These are phyloP conservation scores for Byssothecium circinans DNA, from an alignment of 2,329 filamentous ascomycete species.

Conservation along the genomic window DNA sequence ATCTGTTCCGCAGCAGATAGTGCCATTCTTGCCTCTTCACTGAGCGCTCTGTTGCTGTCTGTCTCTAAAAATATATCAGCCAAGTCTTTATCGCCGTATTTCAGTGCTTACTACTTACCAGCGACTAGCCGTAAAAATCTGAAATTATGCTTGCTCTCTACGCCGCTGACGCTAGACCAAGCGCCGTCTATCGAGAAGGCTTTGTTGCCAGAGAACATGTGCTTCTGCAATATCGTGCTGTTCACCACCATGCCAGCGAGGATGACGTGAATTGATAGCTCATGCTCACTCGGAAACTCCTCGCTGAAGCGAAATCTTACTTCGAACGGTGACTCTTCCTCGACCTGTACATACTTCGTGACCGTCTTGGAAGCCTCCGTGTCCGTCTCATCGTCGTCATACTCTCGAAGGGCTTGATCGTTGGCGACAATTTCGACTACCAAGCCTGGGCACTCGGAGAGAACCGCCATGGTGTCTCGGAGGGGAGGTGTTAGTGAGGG, in stretches of 20 bases:
- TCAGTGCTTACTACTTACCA: no score
- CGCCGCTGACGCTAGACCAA: no score
- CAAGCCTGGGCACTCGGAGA: constrained; percentile 5
- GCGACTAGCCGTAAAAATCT: no score
- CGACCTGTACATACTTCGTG: constrained; percentile 9
- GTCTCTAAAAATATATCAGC: no score
- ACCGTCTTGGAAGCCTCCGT: background rate
- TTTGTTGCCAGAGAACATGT: background rate
- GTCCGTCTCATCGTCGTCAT: constrained; percentile 12
- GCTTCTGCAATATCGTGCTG: background rate
- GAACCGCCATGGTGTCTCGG: constrained; percentile 17
- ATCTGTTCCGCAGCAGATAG: no score
- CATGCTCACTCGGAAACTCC: constrained; percentile 2
- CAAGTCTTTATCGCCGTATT: no score
- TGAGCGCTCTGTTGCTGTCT: no score
- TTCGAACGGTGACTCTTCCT: constrained; percentile 7
- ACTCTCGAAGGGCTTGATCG: constrained; percentile 8
- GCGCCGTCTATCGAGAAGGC: background rate
- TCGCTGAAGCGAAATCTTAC: constrained; percentile 8
- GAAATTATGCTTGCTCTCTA: no score
- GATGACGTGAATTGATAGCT: constrained; percentile 5
- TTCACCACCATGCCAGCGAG: constrained; percentile 10
- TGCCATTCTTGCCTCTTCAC: no score
- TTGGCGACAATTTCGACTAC: constrained; percentile 12
- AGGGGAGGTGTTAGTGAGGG: no score